Evolutionary conservation across 1,284 basidiomycete species (phyloP), one percentile per base, ranked within the genome.

Genomic region (Boletus semigastroideus): DNA sequence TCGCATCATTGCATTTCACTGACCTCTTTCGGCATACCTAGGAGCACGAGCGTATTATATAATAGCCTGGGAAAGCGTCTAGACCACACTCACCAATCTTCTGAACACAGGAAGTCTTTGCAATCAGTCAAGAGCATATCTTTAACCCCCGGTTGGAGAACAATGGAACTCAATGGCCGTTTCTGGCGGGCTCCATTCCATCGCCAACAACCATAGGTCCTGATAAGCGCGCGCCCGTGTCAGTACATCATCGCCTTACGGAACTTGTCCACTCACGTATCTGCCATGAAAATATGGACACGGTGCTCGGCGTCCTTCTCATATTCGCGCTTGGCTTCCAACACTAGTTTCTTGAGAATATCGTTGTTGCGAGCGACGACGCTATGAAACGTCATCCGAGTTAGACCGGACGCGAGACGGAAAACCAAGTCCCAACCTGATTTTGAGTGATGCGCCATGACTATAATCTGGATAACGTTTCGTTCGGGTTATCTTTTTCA

Each of bases 161-260:
- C 89, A 56, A 92, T 91, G 12, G 90, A 92, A 60, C 85, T 89
- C 87, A 92, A 86, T 0, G 90, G 89, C 38, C 90, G 79, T 67
- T 92, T 92, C 60, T 90, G 88, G 47, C 88, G 79, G 11, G 89
- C 88, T 42, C 90, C 90, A 64, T 90, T 92, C 86, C 87, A 92
- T 51, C 88, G 77, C 89, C 89, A 92, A 61, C 84, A 84, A 3
- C 78, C 79, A 61, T 87, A 87, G 12, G 84, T 80, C 38, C 84
- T 87, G 51, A 39, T 38, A 44, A 52, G 28, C 36, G 42, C 27
- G 31, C 46, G 42, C 37, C 22, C 17, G 16, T 46, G 45, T 59
- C 38, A 59, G 52, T 51, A 34, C 41, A 37, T 31, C 34, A 49
- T 40, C 39, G 47, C 34, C 22, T 47, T 59, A 58, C 47, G 45